Evolutionary conservation across 2,329 filamentous ascomycete species (phyloP).

Genomic region (Aspergillus oerlinghausenensis): DNA sequence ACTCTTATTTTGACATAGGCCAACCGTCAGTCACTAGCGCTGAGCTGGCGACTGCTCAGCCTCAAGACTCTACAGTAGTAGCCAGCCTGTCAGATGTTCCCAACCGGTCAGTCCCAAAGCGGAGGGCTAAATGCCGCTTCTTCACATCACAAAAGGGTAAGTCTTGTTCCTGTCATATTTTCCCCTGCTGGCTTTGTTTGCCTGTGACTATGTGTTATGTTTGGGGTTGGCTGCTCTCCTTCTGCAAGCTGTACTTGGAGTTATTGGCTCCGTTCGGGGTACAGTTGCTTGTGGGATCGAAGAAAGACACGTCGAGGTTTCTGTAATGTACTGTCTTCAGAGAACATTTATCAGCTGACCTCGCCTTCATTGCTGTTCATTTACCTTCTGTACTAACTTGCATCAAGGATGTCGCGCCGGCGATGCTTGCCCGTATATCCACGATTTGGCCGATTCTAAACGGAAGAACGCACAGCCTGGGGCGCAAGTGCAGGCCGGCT

Average conservation of each 20-base stretch:
- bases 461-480: constrained; percentile 13
- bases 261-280: background rate
- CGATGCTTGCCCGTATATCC: constrained; percentile 47
- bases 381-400: constrained; percentile 16
- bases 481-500: constrained; percentile 9
- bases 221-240: background rate
- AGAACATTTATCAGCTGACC: background rate
- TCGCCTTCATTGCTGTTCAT: background rate
- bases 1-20: constrained; percentile 20
- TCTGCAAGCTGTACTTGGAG: background rate
- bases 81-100: background rate
- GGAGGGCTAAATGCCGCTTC: constrained; percentile 21
- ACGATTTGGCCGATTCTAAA: constrained; percentile 32
- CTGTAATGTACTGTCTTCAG: background rate
- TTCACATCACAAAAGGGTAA: constrained; percentile 23
- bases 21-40: constrained; percentile 13
- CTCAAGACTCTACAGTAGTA: constrained; percentile 11
- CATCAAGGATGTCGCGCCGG: constrained; percentile 49
- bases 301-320: background rate
- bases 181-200: too few relatives aligned
- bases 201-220: background rate
- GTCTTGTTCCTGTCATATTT: constrained; percentile 1
- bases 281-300: background rate
- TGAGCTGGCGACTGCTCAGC: constrained; percentile 29
- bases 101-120: background rate